Conservation (phyloP, 495 filamentous ascomycete genomes). For the Penicillium ochrochloron region DNA sequence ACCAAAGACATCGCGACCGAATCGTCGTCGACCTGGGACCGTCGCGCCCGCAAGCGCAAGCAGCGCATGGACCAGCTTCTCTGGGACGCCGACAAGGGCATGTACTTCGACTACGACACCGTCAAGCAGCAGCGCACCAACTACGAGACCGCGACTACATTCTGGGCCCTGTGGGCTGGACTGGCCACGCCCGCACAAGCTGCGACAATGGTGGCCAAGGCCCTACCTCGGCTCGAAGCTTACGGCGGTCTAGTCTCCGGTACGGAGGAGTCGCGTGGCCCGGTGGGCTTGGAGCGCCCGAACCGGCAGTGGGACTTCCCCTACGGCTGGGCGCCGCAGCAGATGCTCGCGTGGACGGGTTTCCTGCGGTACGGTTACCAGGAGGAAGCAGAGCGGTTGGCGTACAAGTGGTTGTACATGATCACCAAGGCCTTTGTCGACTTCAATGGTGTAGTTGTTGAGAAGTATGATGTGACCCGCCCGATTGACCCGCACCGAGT, state of each 20-base stretch:
- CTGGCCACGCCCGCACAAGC: slow-evolving; percentile 81
- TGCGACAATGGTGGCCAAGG: slow-evolving; percentile 70
- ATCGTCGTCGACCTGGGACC: slow-evolving; percentile 86
- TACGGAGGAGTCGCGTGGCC: slow-evolving; percentile 82
- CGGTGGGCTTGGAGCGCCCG: slow-evolving; percentile 76
- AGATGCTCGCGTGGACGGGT: slow-evolving; percentile 96
- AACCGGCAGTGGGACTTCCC: slow-evolving; percentile 99
- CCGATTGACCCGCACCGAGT: slow-evolving; percentile 88
- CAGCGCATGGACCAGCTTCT: slow-evolving; percentile 82
- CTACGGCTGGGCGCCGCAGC: slow-evolving; percentile 97
- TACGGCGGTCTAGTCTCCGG: slow-evolving; percentile 88
- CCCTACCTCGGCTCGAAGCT: slow-evolving; percentile 82
- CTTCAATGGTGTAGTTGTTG: slow-evolving; percentile 95
- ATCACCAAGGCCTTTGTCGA: slow-evolving; percentile 96
- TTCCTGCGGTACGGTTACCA: slow-evolving; percentile 88
- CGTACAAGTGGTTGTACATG: slow-evolving; percentile 97
- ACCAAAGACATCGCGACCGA: slow-evolving; percentile 67
- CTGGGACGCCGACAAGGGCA: slow-evolving; percentile 87
- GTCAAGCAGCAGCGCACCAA: slow-evolving; percentile 72
- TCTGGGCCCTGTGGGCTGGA: slow-evolving; percentile 97
- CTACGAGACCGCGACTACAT: slow-evolving; percentile 88
- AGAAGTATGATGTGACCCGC: slow-evolving; percentile 97
- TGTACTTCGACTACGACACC: slow-evolving; percentile 97
- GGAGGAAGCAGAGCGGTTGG: slow-evolving; percentile 82
- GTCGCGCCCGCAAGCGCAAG: slow-evolving; percentile 78